Conservation (phyloP, 208 protist species). For the Acanthamoeba sp. region DNA sequence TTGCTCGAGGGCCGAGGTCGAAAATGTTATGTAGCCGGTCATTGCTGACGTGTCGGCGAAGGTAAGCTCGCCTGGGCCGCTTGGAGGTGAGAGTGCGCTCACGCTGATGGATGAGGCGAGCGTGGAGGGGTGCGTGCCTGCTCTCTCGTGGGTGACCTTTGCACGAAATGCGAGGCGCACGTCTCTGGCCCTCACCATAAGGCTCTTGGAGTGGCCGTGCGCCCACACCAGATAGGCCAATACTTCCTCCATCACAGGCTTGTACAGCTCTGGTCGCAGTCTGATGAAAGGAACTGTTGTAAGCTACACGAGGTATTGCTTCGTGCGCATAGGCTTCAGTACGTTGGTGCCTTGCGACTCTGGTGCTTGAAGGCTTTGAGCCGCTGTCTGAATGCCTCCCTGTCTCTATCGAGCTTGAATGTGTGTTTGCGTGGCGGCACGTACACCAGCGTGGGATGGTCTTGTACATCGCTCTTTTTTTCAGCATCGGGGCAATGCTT, state of each 20-base stretch:
- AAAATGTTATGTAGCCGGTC: conserved; percentile 41
- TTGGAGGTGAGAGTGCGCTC: not conserved
- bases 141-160: not conserved
- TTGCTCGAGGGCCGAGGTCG: not conserved
- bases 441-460: not conserved
- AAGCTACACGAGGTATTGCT: no score
- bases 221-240: conserved; percentile 8
- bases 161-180: not conserved
- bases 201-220: not conserved
- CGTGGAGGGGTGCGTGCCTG: not conserved
- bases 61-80: not conserved
- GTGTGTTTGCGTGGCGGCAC: not conserved
- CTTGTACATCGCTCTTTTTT: not conserved
- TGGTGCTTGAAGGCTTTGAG: conserved; percentile 2
- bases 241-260: conserved; percentile 35
- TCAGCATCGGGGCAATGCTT: not conserved
- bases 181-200: not conserved
- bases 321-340: not conserved
- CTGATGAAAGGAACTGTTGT: not conserved
- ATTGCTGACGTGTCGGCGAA: conserved; percentile 45
- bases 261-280: not conserved
- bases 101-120: not conserved
- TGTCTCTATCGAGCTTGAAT: not conserved
- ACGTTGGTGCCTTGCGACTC: not conserved
- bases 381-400: not conserved